Conservation (phyloP, 306 rosid genomes). For the Prosopis cineraria region DNA sequence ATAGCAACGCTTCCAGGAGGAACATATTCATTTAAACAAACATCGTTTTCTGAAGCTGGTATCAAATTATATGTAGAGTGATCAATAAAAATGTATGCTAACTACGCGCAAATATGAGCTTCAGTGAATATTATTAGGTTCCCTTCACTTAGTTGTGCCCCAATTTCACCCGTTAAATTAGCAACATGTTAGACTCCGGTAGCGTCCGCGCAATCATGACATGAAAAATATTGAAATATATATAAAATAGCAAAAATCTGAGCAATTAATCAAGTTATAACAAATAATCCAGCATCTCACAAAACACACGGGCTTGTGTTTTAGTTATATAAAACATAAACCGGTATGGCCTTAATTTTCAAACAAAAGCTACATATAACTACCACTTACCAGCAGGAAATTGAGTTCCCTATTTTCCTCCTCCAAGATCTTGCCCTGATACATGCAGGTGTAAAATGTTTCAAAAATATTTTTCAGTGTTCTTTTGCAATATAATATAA, state of each 20-base stretch:
- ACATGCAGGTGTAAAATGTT: background rate
- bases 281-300: conserved; percentile 7
- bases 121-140: background rate
- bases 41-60: background rate
- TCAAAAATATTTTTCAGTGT: background rate
- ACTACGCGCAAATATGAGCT: background rate
- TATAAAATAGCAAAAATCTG: background rate
- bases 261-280: conserved; percentile 2
- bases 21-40: background rate
- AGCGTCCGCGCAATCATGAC: too few species aligned
- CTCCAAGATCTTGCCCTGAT: conserved; percentile 62
- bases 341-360: background rate
- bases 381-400: conserved; percentile 62
- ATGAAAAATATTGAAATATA: background rate
- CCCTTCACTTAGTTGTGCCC: background rate
- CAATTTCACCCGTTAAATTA: background rate
- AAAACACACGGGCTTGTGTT: background rate
- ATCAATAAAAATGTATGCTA: background rate
- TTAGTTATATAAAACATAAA: too few species aligned
- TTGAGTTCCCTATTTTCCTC: conserved; percentile 68
- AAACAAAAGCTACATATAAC: background rate
- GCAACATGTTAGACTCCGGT: background rate
- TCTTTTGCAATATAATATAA: background rate
- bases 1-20: background rate
- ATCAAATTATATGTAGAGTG: background rate